Evolutionary conservation across 768 basidiomycete species (phyloP), one percentile per base, ranked within the genome.

Genomic region (Lepiota venenata): DNA sequence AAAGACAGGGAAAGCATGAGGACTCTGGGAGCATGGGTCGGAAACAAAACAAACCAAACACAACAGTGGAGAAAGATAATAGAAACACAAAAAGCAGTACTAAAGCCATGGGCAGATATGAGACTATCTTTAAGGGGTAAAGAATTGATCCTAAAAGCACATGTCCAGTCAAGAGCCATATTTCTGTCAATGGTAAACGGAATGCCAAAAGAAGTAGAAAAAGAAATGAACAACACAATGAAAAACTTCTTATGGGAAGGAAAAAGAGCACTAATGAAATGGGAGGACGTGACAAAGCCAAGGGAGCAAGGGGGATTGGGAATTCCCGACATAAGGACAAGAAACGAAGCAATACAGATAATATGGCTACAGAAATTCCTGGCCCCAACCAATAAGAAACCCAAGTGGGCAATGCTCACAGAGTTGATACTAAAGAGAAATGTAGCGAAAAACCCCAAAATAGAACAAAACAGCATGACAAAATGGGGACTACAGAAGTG

Each of bases 11-110:
- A 69, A 43, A 50, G 67, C 1, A 58, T 68, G 0, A 14, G 72
- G 14, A 61, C 68, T 1, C 68, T 76, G 3, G 73, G 73, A 0
- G 65, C 69, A 0, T 70, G 61, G 52, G 21, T 71, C 0, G 72
- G 73, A 4, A 72, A 74, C 41, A 47, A 52, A 0, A 52, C 65
- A 0, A 55, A 68, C 4, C 25, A 63, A 1, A 38, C 50, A 3
- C 46, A 37, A 0, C 29, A 63, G 15, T 74, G 71, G 73, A 50
- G 50, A 0, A 52, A 56, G 0, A 57, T 61, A 0, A 15, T 73
- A 1, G 66, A 69, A 29, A 67, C 63, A 39, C 61, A 70, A 1
- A 56, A 64, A 9, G 22, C 45, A 2, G 11, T 22, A 0, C 58
- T 74, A 0, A 48, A 56, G 0, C 21, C 37, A 36, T 74, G 69